Conservation (phyloP, 139 green algal genomes). For the Marvania coccoides region DNA sequence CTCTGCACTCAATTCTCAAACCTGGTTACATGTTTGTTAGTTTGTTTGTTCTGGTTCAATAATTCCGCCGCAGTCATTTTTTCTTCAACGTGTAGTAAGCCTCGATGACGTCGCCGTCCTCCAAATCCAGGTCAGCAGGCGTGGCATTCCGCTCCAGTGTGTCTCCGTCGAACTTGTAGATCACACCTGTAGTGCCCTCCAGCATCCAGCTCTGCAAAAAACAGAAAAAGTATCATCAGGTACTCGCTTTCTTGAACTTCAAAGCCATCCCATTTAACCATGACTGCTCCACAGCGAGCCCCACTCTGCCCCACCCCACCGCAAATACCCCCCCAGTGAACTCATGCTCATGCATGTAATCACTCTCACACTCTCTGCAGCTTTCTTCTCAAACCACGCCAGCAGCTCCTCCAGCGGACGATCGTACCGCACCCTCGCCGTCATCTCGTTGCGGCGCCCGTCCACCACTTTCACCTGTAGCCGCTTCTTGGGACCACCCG, state of each 20-base stretch:
- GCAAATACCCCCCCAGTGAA: no score
- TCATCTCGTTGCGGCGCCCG: neutral
- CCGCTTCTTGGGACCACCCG: neutral
- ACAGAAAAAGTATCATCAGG: neutral
- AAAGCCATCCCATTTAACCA: no score
- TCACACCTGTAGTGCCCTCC: neutral
- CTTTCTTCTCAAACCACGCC: no score
- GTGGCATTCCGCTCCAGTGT: constrained; percentile 8
- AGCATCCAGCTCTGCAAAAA: neutral
- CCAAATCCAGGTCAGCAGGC: constrained; percentile 25
- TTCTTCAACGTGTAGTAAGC: constrained; percentile 28
- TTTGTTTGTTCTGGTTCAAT: no score
- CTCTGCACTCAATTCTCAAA: no score
- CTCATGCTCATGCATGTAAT: no score
- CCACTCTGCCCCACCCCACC: no score
- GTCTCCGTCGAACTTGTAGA: constrained; percentile 30
- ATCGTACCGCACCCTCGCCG: neutral
- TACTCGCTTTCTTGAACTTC: no score
- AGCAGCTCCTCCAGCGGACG: neutral
- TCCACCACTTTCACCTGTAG: neutral
- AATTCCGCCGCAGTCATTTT: no score
- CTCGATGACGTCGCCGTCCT: constrained; percentile 27
- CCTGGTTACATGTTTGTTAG: no score
- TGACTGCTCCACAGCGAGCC: no score
- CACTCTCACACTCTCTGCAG: no score